Evolutionary conservation across 345 rosid genomes (phyloP), one percentile per base, ranked within the genome.

Genomic region (Euphorbia lathyris): DNA sequence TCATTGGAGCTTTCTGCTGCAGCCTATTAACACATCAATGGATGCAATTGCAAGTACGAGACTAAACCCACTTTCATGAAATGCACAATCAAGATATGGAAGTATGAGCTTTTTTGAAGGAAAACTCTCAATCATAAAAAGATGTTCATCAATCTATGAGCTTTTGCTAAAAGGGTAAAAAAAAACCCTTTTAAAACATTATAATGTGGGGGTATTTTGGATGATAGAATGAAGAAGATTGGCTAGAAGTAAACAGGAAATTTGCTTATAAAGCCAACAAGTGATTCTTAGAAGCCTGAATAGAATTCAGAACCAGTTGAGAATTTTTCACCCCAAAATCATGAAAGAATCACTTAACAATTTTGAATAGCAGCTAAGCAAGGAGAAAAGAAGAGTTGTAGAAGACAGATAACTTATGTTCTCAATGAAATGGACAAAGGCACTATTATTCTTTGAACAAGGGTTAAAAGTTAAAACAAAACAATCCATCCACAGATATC

Each of bases 371-470:
- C 79, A 81, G 77, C 79, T 68, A 74, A 77, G 75, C 56, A 66
- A 16, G 55, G 7, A 38, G 56, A 68, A 57, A 36, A 72, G 63
- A 32, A 2, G 22, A 65, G 43, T 42, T 66, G 47, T 1, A 42
- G 70, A 59, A 65, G 66, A 65, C 61, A 48, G 65, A 67, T 38
- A 62, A 71, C 58, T 40, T 40, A 29, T 72, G 72, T 78, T 78
- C 65, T 72, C 51, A 66, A 63, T 63, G 80, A 78, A 78, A 59
- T 58, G 74, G 74, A 78, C 85, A 76, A 67, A 71, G 40, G 26
- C 20, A 78, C 62, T 27, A 34, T 72, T 57, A 61, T 29, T 66
- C 74, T 63, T 13, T 5, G 61, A 22, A 40, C 45, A 60, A 60
- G 32, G 42, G 57, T 56, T 36, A 66, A n/a, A n/a, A n/a, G n/a